Evolutionary conservation across 768 basidiomycete species (phyloP).

Genomic region (Stropharia rugosoannulata): DNA sequence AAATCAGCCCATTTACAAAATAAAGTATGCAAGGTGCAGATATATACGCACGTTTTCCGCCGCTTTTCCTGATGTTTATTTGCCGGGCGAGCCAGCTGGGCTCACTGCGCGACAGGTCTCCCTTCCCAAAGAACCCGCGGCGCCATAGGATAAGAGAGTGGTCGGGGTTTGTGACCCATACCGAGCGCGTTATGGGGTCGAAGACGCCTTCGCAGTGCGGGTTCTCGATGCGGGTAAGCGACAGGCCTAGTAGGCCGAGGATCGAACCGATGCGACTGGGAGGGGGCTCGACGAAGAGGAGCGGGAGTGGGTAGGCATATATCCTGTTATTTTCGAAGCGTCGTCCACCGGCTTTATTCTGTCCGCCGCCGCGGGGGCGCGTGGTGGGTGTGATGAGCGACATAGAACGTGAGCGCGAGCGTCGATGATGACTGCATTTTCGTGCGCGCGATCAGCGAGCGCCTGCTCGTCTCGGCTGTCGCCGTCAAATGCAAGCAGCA

Average conservation of each 20-base stretch:
- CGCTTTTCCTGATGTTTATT: constrained; percentile 59
- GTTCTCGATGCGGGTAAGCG: constrained; percentile 58
- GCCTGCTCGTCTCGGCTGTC: constrained; percentile 1
- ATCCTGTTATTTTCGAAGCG: constrained; percentile 65
- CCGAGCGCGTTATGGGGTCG: constrained; percentile 78
- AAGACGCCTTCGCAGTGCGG: constrained; percentile 78
- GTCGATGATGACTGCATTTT: not conserved
- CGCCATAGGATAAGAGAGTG: constrained; percentile 79
- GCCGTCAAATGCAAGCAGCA: constrained; percentile 9
- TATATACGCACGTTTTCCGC: constrained; percentile 54
- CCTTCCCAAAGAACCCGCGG: constrained; percentile 96
- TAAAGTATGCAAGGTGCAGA: not conserved
- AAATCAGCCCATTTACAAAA: not conserved
- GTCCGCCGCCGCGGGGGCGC: constrained; percentile 29
- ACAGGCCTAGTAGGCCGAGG: constrained; percentile 55
- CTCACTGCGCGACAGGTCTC: constrained; percentile 91
- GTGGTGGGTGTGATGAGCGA: constrained; percentile 45
- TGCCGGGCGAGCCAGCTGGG: constrained; percentile 89
- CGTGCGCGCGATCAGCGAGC: constrained; percentile 1
- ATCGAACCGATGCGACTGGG: constrained; percentile 43
- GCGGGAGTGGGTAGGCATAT: constrained; percentile 72
- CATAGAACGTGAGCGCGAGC: constrained; percentile 26
- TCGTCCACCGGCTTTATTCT: constrained; percentile 50
- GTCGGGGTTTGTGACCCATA: constrained; percentile 72
- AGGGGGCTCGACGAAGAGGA: constrained; percentile 45